These are phyloP conservation scores for Podochytrium sp. DNA, from an alignment of 192 early-diverging fungal genomes.

Conservation along the genomic window DNA sequence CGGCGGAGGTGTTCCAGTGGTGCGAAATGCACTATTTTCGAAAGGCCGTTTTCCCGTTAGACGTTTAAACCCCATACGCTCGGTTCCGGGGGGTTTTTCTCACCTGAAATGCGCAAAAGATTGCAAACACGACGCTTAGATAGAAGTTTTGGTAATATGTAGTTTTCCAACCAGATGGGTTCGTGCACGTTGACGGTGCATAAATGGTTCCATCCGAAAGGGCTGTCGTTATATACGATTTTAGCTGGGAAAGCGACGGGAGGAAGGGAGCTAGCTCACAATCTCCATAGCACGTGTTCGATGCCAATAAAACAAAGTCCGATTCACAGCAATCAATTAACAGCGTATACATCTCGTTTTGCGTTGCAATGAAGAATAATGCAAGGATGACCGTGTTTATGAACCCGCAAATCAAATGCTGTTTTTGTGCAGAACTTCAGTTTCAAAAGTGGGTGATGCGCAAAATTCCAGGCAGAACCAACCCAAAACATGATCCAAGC, in stretches of 20 bases:
- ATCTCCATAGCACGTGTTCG: slow-evolving; percentile 5
- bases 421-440: background rate
- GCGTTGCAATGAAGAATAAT: background rate
- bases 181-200: background rate
- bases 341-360: background rate
- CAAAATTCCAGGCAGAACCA: too few relatives aligned
- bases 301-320: background rate
- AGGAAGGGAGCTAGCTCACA: too few relatives aligned
- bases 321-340: slow-evolving; percentile 7
- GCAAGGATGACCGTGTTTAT: background rate
- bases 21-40: background rate
- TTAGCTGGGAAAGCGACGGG: too few relatives aligned
- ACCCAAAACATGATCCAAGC: background rate
- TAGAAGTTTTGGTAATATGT: background rate
- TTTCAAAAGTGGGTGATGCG: too few relatives aligned
- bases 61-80: too few relatives aligned
- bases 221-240: too few relatives aligned
- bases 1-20: slow-evolving; percentile 17
- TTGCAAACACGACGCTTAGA: background rate
- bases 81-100: too few relatives aligned
- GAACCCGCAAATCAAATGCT: background rate
- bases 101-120: slow-evolving; percentile 27
- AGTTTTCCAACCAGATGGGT: background rate
- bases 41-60: background rate
- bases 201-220: slow-evolving; percentile 4